A percentile compares a stretch with the other conserved stretches of the same genome.
Conservation (phyloP, 495 filamentous ascomycete genomes). For the Penicillium ochrochloron region DNA sequence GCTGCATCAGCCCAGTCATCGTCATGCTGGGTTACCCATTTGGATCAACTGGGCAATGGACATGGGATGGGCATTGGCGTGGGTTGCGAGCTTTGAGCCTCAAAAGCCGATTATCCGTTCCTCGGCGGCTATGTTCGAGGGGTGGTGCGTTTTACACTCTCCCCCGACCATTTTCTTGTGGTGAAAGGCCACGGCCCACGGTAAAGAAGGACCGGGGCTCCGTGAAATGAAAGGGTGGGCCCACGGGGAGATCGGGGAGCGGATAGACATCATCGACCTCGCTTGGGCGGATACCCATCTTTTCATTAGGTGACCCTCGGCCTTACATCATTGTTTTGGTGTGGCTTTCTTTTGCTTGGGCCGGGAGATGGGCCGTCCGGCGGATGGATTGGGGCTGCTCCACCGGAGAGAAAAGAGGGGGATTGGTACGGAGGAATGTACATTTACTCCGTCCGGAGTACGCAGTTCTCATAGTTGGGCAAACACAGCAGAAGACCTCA, state of each 20-base stretch:
- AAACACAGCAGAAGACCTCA: not conserved
- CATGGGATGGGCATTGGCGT: not conserved
- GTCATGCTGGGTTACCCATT: constrained; percentile 9
- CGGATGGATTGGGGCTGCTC: constrained; percentile 3
- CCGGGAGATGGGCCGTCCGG: not conserved
- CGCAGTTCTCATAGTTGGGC: not conserved
- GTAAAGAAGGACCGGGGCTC: constrained; percentile 1
- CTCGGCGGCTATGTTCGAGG: constrained; percentile 4
- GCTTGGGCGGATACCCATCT: not conserved
- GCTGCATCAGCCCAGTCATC: constrained; percentile 10
- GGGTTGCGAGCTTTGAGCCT: constrained; percentile 21
- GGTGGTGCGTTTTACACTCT: constrained; percentile 1
- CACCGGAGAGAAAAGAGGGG: constrained; percentile 1
- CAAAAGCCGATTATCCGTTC: constrained; percentile 23
- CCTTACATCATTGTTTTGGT: constrained; percentile 4
- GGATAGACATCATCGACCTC: constrained; percentile 4
- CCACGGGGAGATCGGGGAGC: constrained; percentile 11
- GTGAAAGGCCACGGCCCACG: not conserved
- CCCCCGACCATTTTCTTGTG: not conserved
- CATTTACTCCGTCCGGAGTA: constrained; percentile 3
- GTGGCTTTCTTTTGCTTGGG: not conserved
- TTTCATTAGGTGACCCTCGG: not conserved
- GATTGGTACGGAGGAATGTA: not conserved
- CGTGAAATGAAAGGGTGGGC: not conserved
- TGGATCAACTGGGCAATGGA: not conserved